phyloP scores from a whole-genome alignment of 2,329 filamentous ascomycete genomes.

The Pestalotiopsis sp. region DNA sequence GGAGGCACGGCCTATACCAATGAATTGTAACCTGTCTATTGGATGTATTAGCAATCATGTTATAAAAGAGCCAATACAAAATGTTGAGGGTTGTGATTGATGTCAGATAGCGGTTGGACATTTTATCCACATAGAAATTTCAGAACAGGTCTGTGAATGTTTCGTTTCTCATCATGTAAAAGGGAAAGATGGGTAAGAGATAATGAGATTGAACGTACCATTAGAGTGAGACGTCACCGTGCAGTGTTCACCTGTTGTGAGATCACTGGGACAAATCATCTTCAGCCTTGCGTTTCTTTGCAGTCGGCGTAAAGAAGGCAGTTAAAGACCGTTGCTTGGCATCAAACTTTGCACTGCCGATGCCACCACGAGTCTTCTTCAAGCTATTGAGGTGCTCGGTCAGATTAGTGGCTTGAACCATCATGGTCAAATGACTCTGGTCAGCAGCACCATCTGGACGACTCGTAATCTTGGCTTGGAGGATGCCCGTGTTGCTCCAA shows the following conservation, averaged over 20 bases:
- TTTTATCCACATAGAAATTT: slow-evolving; percentile 73
- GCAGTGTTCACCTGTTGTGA: neutral
- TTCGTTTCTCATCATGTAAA: slow-evolving; percentile 70
- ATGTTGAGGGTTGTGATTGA: slow-evolving; percentile 2
- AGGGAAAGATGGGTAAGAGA: neutral
- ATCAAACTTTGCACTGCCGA: slow-evolving; percentile 78
- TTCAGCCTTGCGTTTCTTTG: slow-evolving; percentile 50
- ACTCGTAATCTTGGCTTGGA: slow-evolving; percentile 25
- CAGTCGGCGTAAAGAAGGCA: slow-evolving; percentile 62
- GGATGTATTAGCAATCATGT: neutral
- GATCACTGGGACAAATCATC: slow-evolving; percentile 16
- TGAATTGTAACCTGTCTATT: neutral
- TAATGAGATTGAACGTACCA: slow-evolving; percentile 6
- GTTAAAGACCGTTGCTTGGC: slow-evolving; percentile 73
- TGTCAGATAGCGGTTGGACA: slow-evolving; percentile 85
- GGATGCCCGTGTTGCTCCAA: slow-evolving; percentile 52
- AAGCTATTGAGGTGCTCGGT: slow-evolving; percentile 71
- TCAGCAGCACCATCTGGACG: neutral
- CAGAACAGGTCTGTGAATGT: slow-evolving; percentile 84
- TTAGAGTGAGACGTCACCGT: neutral
- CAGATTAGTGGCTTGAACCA: slow-evolving; percentile 59
- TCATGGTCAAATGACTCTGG: slow-evolving; percentile 40
- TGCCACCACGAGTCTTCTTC: slow-evolving; percentile 78
- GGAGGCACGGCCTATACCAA: neutral
- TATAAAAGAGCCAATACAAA: neutral